These are phyloP conservation scores for Coniophora puteana DNA, from an alignment of 1,284 basidiomycete genomes.

Conservation along the genomic window DNA sequence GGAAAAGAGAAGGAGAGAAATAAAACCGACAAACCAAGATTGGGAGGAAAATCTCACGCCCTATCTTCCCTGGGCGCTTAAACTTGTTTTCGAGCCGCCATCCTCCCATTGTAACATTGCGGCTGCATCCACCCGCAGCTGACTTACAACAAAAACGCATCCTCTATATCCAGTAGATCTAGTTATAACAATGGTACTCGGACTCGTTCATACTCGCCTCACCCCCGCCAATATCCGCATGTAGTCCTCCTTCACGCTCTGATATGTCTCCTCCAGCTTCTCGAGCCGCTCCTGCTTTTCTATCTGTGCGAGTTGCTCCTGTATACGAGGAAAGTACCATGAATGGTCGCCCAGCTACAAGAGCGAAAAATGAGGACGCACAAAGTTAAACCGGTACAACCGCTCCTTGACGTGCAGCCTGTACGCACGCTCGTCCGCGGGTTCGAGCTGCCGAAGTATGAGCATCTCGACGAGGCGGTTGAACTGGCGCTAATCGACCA, in stretches of 20 bases:
- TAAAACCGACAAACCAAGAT: too few species aligned
- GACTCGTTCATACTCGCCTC: too few species aligned
- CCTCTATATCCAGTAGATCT: too few species aligned
- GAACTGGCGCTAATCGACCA: constrained; percentile 78
- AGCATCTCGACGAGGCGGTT: constrained; percentile 91
- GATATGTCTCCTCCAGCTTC: constrained; percentile 93
- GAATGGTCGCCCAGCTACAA: not conserved
- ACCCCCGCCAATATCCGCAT: constrained; percentile 70
- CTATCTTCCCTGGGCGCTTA: too few species aligned
- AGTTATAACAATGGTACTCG: too few species aligned
- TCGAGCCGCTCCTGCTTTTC: constrained; percentile 83
- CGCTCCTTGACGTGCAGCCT: constrained; percentile 90
- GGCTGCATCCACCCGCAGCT: too few species aligned
- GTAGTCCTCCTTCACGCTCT: constrained; percentile 85
- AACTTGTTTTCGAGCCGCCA: too few species aligned
- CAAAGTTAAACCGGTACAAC: constrained; percentile 92
- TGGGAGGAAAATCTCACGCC: too few species aligned
- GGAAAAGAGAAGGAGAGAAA: too few species aligned
- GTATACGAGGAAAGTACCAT: constrained; percentile 9
- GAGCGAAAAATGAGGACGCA: constrained; percentile 35
- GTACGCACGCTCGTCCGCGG: constrained; percentile 61
- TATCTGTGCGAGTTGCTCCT: constrained; percentile 86
- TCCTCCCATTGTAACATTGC: too few species aligned
- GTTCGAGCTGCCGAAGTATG: constrained; percentile 70
- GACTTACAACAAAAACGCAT: too few species aligned